phyloP scores from a whole-genome alignment of 371 early-diverging fungal genomes.

The Mortierella sp. region DNA sequence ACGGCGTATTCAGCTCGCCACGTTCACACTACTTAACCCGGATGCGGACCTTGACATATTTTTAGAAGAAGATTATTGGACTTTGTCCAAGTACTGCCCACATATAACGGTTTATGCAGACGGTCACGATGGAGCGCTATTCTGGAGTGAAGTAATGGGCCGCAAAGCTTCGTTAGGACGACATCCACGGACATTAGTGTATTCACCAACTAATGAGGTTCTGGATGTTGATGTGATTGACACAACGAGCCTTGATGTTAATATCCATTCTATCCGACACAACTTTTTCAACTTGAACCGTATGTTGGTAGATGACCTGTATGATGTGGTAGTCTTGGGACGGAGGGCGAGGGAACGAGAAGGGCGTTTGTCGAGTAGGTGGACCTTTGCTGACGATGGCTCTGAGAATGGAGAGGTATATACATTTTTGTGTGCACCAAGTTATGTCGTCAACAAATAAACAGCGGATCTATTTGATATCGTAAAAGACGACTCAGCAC shows the following conservation, averaged over 20 bases:
- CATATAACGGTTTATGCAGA: conserved; percentile 60
- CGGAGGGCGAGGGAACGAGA: conserved; percentile 57
- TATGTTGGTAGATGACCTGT: conserved; percentile 60
- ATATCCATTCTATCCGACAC: conserved; percentile 60
- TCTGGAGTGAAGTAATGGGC: conserved; percentile 48
- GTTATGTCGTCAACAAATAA: conserved; percentile 57
- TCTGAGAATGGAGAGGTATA: conserved; percentile 54
- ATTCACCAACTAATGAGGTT: conserved; percentile 37
- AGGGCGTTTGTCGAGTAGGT: conserved; percentile 50
- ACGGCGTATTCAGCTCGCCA: conserved; percentile 34
- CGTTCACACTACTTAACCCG: conserved; percentile 59
- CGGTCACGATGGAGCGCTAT: conserved; percentile 57
- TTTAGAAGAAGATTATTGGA: conserved; percentile 49
- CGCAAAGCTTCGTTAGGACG: conserved; percentile 40
- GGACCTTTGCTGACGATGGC: conserved; percentile 47
- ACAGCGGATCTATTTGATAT: no score
- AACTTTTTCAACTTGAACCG: conserved; percentile 61
- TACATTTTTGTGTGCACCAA: conserved; percentile 57
- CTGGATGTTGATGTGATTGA: conserved; percentile 62
- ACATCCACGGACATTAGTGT: conserved; percentile 37
- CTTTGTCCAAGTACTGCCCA: conserved; percentile 48
- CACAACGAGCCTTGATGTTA: conserved; percentile 60
- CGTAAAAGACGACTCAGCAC: no score
- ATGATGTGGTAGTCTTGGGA: conserved; percentile 56
- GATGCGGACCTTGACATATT: conserved; percentile 56